Base-by-base conservation (phyloP, 2,329 filamentous ascomycete genomes). In the Cordyceps fumosorosea region DNA sequence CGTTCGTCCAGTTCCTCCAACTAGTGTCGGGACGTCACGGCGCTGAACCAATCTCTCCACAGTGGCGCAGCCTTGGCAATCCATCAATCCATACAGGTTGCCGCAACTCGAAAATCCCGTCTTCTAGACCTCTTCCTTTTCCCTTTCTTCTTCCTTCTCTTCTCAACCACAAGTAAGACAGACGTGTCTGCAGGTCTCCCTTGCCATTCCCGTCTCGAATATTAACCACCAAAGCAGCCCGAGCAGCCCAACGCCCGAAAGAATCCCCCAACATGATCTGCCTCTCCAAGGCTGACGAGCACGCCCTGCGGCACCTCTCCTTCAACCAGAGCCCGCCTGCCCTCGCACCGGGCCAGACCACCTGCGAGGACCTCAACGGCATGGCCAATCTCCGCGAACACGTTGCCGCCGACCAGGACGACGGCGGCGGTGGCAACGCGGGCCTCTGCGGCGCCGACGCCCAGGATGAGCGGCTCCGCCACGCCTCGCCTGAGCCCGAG, bases 281-380 rank as follows among this genome's bases (percentile, higher is more conserved):
- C 64, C 80, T 82, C 14, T 82, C 81, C 34, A 78, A 81, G 64
- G 82, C 79, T 55, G 81, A 84, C 66, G 80, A 83, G 62, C 75
- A 77, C 63, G 74, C 71, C 56, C 73, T 79, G 56, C 70, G 76
- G 54, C 80, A 82, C 65, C 77, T 78, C 56, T 74, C 75, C 32
- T 84, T 78, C 76, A 84, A 84, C 70, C 81, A 84, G 73, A 81
- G 75, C 70, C 81, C 81, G 37, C 76, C 79, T 1, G 76, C 75
- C 26, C 71, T 84, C 59, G 76, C 80, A 26, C 69, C 78, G 22
- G 75, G 78, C 55, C 70, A 80, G 55, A 84, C 81, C 29, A 83
- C 81, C 47, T 74, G 81, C 66, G 77, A 83, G 73, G 81, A 84
- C 68, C 73, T 84, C 63, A 83, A 83, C 64, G 81, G 81, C 65